A percentile compares a stretch with the other conserved stretches of the same genome.
Evolutionary conservation across 306 rosid species (phyloP).

Genomic region (Acacia confusa): DNA sequence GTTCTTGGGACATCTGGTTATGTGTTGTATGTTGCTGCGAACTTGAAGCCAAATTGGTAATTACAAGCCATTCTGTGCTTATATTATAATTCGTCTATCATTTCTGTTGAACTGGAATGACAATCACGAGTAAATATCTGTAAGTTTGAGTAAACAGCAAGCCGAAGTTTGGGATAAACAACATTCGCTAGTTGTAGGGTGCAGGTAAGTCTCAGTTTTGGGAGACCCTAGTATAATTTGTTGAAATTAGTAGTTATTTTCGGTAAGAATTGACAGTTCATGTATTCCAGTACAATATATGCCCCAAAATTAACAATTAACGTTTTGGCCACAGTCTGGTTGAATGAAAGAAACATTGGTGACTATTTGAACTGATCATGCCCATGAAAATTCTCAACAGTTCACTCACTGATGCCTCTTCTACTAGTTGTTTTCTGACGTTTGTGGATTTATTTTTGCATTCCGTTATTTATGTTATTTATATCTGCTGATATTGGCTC

Average conservation of each 20-base stretch:
- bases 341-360: not conserved
- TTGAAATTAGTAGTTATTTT: not conserved
- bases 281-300: slow-evolving; percentile 9
- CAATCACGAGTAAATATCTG: not conserved
- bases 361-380: not conserved
- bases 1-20: slow-evolving; percentile 85
- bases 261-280: not conserved
- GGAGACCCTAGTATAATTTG: not conserved
- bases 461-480: not conserved
- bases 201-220: slow-evolving; percentile 2
- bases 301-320: slow-evolving; percentile 7
- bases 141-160: not conserved
- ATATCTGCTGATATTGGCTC: not conserved
- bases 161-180: not conserved
- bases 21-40: slow-evolving; percentile 83
- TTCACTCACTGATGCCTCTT: not conserved
- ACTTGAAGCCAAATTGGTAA: slow-evolving; percentile 84
- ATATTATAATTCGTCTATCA: not conserved
- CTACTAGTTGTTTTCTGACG: slow-evolving; percentile 8
- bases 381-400: not conserved
- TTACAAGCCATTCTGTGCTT: not conserved
- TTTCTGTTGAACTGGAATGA: not conserved
- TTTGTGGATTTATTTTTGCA: not conserved
- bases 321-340: slow-evolving; percentile 11
- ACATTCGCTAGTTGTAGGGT: not conserved